These are phyloP conservation scores for Populus hybrid DNA, from an alignment of 441 rosid genomes.

Conservation along the genomic window DNA sequence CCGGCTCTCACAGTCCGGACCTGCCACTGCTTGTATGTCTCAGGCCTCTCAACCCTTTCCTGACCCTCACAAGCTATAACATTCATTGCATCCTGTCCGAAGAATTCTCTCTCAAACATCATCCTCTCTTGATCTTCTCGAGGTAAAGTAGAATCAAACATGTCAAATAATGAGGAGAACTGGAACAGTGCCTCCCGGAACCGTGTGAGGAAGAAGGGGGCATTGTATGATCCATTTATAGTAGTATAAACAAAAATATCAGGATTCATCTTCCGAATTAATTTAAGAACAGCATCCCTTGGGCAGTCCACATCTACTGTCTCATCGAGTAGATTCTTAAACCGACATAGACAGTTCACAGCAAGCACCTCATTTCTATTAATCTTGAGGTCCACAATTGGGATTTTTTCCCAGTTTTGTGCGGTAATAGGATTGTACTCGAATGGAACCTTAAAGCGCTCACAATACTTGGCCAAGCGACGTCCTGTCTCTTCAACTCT, in stretches of 20 bases:
- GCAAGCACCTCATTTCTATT: slow-evolving; percentile 56
- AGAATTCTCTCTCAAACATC: slow-evolving; percentile 58
- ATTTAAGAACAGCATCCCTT: slow-evolving; percentile 46
- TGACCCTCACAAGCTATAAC: slow-evolving; percentile 66
- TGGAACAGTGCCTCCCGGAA: slow-evolving; percentile 76
- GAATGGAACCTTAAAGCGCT: slow-evolving; percentile 59
- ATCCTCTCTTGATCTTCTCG: slow-evolving; percentile 49
- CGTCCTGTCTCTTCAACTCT: slow-evolving; percentile 66
- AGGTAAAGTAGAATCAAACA: slow-evolving; percentile 48
- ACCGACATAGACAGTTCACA: slow-evolving; percentile 46
- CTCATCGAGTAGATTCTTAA: slow-evolving; percentile 62
- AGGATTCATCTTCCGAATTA: slow-evolving; percentile 65
- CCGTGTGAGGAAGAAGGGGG: slow-evolving; percentile 71
- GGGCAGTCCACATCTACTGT: slow-evolving; percentile 51
- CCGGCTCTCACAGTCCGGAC: slow-evolving; percentile 58
- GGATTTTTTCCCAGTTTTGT: slow-evolving; percentile 60
- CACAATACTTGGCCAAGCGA: slow-evolving; percentile 60
- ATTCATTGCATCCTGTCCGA: slow-evolving; percentile 60
- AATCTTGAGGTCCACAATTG: slow-evolving; percentile 52
- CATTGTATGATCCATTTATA: slow-evolving; percentile 52
- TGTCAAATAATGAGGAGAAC: slow-evolving; percentile 59
- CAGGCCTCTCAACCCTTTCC: slow-evolving; percentile 73
- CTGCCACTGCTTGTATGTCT: slow-evolving; percentile 82
- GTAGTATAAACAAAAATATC: slow-evolving; percentile 46
- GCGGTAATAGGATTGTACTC: slow-evolving; percentile 63